These are phyloP conservation scores for Suillus variegatus DNA, from an alignment of 768 basidiomycete genomes.

Conservation along the genomic window DNA sequence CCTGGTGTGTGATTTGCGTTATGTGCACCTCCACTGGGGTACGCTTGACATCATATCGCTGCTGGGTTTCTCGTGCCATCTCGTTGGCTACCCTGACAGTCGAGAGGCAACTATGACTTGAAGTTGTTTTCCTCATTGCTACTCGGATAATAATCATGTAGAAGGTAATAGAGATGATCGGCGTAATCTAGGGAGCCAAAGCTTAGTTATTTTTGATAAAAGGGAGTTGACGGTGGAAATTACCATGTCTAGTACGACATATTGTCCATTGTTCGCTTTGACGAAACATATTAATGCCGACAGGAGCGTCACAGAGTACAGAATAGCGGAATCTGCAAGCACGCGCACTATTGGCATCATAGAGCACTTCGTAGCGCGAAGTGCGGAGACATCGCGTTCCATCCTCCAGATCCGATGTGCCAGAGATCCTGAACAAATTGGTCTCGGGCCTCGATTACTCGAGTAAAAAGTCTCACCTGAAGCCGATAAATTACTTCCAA, in stretches of 20 bases:
- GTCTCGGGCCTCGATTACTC: not conserved
- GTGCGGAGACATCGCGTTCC: not conserved
- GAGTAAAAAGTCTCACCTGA: not conserved
- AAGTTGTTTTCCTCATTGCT: not conserved
- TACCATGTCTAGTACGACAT: not conserved
- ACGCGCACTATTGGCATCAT: too few species aligned
- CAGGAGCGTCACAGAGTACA: not conserved
- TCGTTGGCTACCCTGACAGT: too few species aligned
- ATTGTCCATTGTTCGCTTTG: not conserved
- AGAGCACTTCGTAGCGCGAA: not conserved
- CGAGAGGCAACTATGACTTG: too few species aligned
- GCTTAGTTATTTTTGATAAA: not conserved
- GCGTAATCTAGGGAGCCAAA: not conserved
- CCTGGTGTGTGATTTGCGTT: too few species aligned
- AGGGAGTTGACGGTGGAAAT: not conserved
- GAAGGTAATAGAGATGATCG: not conserved
- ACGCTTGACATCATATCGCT: too few species aligned
- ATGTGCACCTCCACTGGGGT: too few species aligned
- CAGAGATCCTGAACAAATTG: not conserved
- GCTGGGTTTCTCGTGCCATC: too few species aligned
- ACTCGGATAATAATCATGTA: not conserved
- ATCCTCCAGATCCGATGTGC: not conserved
- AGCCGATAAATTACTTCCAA: conserved; percentile 2
- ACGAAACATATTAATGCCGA: not conserved
- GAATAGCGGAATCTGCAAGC: too few species aligned